These are phyloP conservation scores for Dactylonectria estremocensis DNA, from an alignment of 2,329 filamentous ascomycete species.

Conservation along the genomic window DNA sequence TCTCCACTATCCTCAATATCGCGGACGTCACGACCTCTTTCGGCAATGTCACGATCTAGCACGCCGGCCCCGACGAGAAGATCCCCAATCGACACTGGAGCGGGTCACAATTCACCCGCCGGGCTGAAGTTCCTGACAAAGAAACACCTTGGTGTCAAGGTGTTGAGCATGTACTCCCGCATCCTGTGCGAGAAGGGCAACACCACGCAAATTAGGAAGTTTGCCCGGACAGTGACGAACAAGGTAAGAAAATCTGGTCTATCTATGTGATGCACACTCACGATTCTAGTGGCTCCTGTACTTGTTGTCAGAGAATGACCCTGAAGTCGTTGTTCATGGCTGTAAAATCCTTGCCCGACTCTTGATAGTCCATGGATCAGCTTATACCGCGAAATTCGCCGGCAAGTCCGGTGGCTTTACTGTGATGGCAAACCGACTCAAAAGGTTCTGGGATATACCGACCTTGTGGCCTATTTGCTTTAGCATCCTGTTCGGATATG, in stretches of 20 bases:
- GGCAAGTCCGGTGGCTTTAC: slow-evolving; percentile 88
- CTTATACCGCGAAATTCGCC: slow-evolving; percentile 88
- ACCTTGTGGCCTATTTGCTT: slow-evolving; percentile 91
- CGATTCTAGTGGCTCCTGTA: slow-evolving; percentile 85
- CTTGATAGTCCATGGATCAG: slow-evolving; percentile 84
- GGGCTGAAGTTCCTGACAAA: slow-evolving; percentile 67
- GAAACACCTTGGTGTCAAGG: slow-evolving; percentile 79
- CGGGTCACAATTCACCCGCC: slow-evolving; percentile 49
- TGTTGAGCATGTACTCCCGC: slow-evolving; percentile 83
- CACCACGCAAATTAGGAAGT: slow-evolving; percentile 81
- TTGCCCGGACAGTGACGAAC: slow-evolving; percentile 94
- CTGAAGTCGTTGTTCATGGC: slow-evolving; percentile 85
- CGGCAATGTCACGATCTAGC: slow-evolving; percentile 56
- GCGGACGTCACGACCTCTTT: slow-evolving; percentile 66
- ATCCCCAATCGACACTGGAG: slow-evolving; percentile 54
- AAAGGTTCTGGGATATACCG: slow-evolving; percentile 89
- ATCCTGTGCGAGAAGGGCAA: slow-evolving; percentile 84
- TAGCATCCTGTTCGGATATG: slow-evolving; percentile 87
- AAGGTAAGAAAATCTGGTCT: slow-evolving; percentile 73
- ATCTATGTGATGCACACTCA: slow-evolving; percentile 28
- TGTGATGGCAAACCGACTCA: slow-evolving; percentile 86
- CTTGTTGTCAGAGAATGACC: slow-evolving; percentile 88
- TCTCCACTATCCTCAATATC: slow-evolving; percentile 63
- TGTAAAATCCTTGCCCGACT: slow-evolving; percentile 88
- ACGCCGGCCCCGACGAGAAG: slow-evolving; percentile 59